Evolutionary conservation across 805 yeast species (phyloP).

Genomic region (Grigorovia yakushimaensis): DNA sequence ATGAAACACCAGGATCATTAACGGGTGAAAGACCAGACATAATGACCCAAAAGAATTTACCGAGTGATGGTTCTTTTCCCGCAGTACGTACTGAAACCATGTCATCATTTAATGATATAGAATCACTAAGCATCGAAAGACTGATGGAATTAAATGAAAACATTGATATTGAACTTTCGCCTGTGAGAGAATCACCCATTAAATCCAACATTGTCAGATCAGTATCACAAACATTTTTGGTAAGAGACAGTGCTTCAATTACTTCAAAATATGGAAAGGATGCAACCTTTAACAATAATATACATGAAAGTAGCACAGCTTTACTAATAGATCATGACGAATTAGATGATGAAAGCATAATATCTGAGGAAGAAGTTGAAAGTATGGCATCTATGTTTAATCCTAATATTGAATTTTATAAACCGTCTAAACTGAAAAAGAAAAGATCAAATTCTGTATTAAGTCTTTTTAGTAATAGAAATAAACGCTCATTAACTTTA

Average conservation of each 20-base stretch:
- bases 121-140: slow-evolving; percentile 17
- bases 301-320: neutral
- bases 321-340: neutral
- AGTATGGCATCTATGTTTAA: slow-evolving; percentile 6
- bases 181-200: slow-evolving; percentile 4
- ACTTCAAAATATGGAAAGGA: slow-evolving; percentile 2
- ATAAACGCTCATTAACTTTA: slow-evolving; percentile 10
- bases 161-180: slow-evolving; percentile 16
- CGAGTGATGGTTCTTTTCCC: too few species aligned
- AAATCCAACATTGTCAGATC: slow-evolving; percentile 8
- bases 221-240: slow-evolving; percentile 11
- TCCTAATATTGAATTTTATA: slow-evolving; percentile 14
- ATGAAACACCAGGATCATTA: too few species aligned
- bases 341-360: neutral
- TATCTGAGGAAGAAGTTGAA: neutral
- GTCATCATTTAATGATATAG: slow-evolving; percentile 15
- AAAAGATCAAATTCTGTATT: slow-evolving; percentile 18
- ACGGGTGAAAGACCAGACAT: too few species aligned
- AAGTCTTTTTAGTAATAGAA: slow-evolving; percentile 18
- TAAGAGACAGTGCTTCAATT: slow-evolving; percentile 7
- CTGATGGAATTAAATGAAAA: slow-evolving; percentile 18
- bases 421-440: slow-evolving; percentile 12
- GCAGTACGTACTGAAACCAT: too few species aligned
- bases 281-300: neutral
- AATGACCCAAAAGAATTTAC: too few species aligned